phyloP scores from a whole-genome alignment of 176 grass and related monocot genomes.

The Oryza meyeriana region DNA sequence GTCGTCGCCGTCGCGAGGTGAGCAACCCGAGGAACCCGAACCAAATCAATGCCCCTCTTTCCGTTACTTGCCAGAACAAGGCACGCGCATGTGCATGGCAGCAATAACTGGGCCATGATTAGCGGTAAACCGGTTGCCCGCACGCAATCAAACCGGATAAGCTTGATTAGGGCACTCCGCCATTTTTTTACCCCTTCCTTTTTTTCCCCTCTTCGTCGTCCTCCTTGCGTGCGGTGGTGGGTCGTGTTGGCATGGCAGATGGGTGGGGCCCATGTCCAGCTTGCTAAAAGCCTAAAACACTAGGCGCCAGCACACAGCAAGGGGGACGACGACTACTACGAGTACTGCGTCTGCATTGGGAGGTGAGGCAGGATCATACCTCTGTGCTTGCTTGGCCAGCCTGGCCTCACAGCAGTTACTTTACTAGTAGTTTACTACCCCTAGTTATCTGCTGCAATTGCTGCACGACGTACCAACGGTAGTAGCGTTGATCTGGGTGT shows the following conservation, averaged over 20 bases:
- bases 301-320: constrained; percentile 48
- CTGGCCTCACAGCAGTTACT: constrained; percentile 44
- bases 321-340: constrained; percentile 29
- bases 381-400: constrained; percentile 43
- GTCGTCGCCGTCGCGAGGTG: constrained; percentile 56
- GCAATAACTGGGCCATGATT: constrained; percentile 36
- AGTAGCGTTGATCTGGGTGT: background rate
- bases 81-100: constrained; percentile 48
- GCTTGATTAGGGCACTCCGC: constrained; percentile 25
- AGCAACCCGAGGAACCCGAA: constrained; percentile 27
- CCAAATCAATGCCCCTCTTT: constrained; percentile 33
- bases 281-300: constrained; percentile 30
- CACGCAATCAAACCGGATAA: constrained; percentile 35
- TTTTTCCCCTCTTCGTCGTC: background rate
- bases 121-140: background rate
- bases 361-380: background rate
- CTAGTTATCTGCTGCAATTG: constrained; percentile 1
- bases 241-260: background rate
- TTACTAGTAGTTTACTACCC: constrained; percentile 3
- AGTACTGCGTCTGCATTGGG: constrained; percentile 40
- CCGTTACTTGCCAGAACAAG: background rate
- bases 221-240: background rate
- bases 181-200: background rate
- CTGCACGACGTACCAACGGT: background rate
- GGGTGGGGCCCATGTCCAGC: constrained; percentile 38